Base-by-base conservation (phyloP, 1,139 yeast species). In the Suhomyces kunorum region DNA sequence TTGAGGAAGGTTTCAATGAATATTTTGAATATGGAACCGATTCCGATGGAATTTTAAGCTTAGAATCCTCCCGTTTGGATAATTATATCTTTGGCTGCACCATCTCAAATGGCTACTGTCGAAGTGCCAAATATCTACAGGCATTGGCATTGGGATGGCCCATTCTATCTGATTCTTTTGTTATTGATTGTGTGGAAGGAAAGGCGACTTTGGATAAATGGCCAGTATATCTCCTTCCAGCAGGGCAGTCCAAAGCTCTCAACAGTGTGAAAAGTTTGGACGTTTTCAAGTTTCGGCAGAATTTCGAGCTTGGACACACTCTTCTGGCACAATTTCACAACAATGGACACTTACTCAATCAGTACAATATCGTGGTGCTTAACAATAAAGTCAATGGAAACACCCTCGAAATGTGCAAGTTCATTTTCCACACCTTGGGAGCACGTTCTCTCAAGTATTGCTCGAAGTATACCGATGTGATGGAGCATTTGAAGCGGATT, bases 141-240 rank as follows among this genome's bases (percentile, higher is more conserved):
- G 81, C 87, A 0, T 63, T 89, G n/a, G 88, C 95, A 0, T 59
- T 89, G 31, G 94, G 95, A 2, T 88, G 96, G 95, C 98, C 98
- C 1, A 76, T 88, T 14, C 55, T 90, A 23, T 80, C 87, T 3
- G 75, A 76, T 45, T 59, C 65, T 11, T 89, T 76, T 50, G 68
- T 90, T 8, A 59, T 63, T n/a, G 84, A 82, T 46, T 74, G 85
- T 42, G 52, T 77, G 1, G 48, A 51, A 3, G 56, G 60, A 28
- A 40, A 47, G 0, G 26, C 42, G 0, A 39, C 45, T 12, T 54
- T 66, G 3, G 47, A 53, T 8, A 50, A 59, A 19, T 80, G 90
- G 81, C 64, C 57, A 12, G 63, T 71, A 19, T 89, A 82, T 56
- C 55, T 85, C 3, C 63, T 89, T 29, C 85, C 95, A 1, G 81